Conservation (phyloP, 202 grass and related monocot species). For the Brachypodium distachyon region DNA sequence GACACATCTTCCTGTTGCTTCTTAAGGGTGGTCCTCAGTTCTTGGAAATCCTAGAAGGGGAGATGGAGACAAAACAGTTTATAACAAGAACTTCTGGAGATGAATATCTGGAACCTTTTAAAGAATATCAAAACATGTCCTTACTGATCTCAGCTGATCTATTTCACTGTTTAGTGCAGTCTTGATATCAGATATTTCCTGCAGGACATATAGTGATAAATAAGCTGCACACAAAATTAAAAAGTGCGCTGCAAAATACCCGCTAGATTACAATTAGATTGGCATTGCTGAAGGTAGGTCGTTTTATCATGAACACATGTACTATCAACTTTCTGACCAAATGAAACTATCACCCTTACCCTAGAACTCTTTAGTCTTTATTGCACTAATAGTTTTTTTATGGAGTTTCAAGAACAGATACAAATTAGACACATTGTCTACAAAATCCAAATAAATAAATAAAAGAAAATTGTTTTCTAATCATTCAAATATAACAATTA, state of each 20-base stretch:
- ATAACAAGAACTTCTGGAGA: constrained; percentile 10
- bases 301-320: neutral
- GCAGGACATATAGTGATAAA: constrained; percentile 20
- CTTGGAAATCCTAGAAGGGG: constrained; percentile 64
- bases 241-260: neutral
- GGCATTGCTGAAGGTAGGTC: neutral
- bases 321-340: neutral
- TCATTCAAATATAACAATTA: neutral
- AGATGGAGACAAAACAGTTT: constrained; percentile 5
- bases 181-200: constrained; percentile 81
- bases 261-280: neutral
- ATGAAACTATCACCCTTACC: neutral
- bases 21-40: constrained; percentile 77
- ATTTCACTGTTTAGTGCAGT: constrained; percentile 62
- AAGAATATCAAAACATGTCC: constrained; percentile 4
- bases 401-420: neutral
- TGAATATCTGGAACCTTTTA: neutral
- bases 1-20: constrained; percentile 91
- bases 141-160: constrained; percentile 69
- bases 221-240: neutral
- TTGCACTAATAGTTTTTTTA: neutral
- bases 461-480: neutral
- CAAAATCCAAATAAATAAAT: neutral
- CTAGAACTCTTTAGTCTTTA: neutral
- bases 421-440: neutral